A percentile compares a stretch with the other conserved stretches of the same genome.
Conservation (phyloP, 768 basidiomycete genomes). For the Auricularia auricula-judae region DNA sequence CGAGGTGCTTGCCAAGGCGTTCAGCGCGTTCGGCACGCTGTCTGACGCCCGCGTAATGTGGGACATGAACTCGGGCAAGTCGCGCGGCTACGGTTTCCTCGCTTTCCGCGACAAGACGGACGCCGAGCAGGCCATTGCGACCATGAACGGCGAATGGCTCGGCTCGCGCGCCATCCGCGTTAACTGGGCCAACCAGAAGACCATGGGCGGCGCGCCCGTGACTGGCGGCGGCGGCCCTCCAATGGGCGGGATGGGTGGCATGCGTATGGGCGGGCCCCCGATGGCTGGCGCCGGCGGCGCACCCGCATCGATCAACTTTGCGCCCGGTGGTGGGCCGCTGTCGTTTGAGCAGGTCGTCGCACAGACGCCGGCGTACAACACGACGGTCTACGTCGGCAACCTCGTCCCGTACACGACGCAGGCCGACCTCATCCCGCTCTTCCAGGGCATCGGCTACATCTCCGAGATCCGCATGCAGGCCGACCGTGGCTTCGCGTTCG, state of each 20-base stretch:
- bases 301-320: constrained; percentile 83
- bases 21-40: constrained; percentile 91
- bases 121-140: constrained; percentile 97
- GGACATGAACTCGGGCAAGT: constrained; percentile 99
- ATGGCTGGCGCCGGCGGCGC: constrained; percentile 38
- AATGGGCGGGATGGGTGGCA: constrained; percentile 7
- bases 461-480: constrained; percentile 99
- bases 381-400: constrained; percentile 97
- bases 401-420: constrained; percentile 95
- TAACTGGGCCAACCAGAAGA: constrained; percentile 99
- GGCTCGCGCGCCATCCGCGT: constrained; percentile 97
- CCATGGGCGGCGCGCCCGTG: constrained; percentile 47
- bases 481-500: constrained; percentile 97
- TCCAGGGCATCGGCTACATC: constrained; percentile 97
- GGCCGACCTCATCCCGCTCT: constrained; percentile 93
- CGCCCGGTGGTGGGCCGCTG: constrained; percentile 61
- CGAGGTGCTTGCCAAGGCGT: constrained; percentile 91
- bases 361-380: constrained; percentile 89
- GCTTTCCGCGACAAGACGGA: constrained; percentile 99
- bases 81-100: constrained; percentile 94
- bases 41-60: constrained; percentile 99
- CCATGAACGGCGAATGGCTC: constrained; percentile 99
- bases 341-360: constrained; percentile 88
- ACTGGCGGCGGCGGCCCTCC: constrained; percentile 3
- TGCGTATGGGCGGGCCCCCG: constrained; percentile 24